phyloP scores from a whole-genome alignment of 495 filamentous ascomycete genomes.

The Podospora tetraspora region DNA sequence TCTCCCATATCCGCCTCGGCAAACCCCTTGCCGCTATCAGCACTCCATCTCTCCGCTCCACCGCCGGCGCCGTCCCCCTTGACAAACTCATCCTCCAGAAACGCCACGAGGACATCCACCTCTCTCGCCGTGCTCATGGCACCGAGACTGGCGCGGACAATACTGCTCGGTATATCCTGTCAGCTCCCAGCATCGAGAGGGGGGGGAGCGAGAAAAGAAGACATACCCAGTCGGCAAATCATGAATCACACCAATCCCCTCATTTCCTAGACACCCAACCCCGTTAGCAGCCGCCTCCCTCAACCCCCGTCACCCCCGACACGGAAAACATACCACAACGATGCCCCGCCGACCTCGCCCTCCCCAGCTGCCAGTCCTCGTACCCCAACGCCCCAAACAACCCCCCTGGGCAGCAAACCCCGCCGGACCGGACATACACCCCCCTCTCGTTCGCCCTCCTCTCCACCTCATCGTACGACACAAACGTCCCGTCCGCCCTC shows the following conservation, averaged over 20 bases:
- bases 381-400: constrained; percentile 42
- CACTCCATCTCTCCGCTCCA: not conserved
- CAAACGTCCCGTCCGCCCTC: constrained; percentile 47
- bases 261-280: not conserved
- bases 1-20: not conserved
- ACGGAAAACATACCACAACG: constrained; percentile 44
- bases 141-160: constrained; percentile 63
- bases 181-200: constrained; percentile 9
- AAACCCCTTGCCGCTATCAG: not conserved
- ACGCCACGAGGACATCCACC: constrained; percentile 53
- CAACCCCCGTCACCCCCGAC: not conserved
- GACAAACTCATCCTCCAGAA: constrained; percentile 50
- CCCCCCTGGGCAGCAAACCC: constrained; percentile 44
- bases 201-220: not conserved
- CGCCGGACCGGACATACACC: constrained; percentile 67
- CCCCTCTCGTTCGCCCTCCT: constrained; percentile 52
- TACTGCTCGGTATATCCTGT: constrained; percentile 26
- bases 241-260: constrained; percentile 29
- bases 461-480: constrained; percentile 59
- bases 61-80: constrained; percentile 1
- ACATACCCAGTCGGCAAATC: constrained; percentile 30
- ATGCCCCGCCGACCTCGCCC: constrained; percentile 58
- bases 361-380: constrained; percentile 56
- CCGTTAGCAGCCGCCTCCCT: not conserved
- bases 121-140: constrained; percentile 65